Evolutionary conservation across 2,329 filamentous ascomycete genomes (phyloP).

Genomic region (Sarocladium oryzae): DNA sequence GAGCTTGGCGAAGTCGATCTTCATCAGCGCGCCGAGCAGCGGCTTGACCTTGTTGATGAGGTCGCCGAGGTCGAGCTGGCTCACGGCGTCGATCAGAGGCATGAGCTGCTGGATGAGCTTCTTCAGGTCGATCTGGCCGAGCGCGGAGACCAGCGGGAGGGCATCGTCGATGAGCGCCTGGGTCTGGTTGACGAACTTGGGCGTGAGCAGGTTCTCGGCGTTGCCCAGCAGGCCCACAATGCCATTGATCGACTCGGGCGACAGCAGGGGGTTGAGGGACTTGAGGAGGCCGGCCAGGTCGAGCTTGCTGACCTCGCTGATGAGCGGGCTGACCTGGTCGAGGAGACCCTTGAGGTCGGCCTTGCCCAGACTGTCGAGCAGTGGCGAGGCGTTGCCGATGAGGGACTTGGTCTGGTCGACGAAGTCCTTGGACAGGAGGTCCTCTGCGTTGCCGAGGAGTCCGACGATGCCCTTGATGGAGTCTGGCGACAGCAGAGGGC

Average conservation of each 20-base stretch:
- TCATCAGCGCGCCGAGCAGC: conserved; percentile 21
- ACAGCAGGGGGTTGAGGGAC: conserved; percentile 27
- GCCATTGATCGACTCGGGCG: conserved; percentile 24
- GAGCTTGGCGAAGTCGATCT: conserved; percentile 24
- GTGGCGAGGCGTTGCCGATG: conserved; percentile 28
- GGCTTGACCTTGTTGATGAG: conserved; percentile 24
- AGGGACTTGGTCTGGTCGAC: conserved; percentile 24
- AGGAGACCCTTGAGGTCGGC: conserved; percentile 28
- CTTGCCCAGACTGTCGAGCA: conserved; percentile 26
- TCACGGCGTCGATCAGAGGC: conserved; percentile 25
- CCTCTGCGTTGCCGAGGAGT: conserved; percentile 28
- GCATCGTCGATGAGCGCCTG: conserved; percentile 27
- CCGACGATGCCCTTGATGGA: conserved; percentile 27
- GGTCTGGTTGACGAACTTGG: conserved; percentile 25
- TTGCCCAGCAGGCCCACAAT: conserved; percentile 28
- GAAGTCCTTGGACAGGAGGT: conserved; percentile 23
- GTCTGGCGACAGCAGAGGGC: conserved; percentile 26
- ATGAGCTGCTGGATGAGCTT: conserved; percentile 23
- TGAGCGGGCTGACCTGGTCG: conserved; percentile 22
- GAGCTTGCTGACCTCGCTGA: conserved; percentile 23
- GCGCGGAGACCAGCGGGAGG: conserved; percentile 28
- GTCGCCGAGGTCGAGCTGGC: conserved; percentile 26
- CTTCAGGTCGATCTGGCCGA: conserved; percentile 28
- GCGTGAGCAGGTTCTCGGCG: conserved; percentile 26
- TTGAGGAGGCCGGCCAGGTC: conserved; percentile 27